Conservation (phyloP, 768 basidiomycete genomes). For the Saitozyma podzolica region DNA sequence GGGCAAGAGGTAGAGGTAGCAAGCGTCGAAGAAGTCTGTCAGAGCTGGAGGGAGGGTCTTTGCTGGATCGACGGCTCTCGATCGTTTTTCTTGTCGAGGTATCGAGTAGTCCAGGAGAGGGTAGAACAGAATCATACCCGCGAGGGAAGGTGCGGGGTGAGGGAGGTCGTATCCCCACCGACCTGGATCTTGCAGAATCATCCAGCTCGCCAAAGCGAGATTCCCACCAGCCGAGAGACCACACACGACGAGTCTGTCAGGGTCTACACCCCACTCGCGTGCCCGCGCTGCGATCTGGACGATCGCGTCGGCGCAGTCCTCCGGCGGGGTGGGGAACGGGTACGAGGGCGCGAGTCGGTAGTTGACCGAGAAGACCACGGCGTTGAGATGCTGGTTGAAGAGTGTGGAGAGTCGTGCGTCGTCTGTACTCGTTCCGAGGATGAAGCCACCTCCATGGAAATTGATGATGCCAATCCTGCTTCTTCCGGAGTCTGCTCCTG, state of each 20-base stretch:
- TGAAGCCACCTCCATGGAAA: constrained; percentile 29
- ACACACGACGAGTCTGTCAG: constrained; percentile 17
- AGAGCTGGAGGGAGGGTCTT: constrained; percentile 20
- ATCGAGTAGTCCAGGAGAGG: constrained; percentile 29
- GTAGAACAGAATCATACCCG: constrained; percentile 27
- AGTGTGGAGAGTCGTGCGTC: constrained; percentile 27
- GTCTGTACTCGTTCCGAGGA: constrained; percentile 26
- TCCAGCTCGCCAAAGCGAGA: constrained; percentile 20
- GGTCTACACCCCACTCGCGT: constrained; percentile 24
- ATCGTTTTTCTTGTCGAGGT: constrained; percentile 18
- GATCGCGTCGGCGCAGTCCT: constrained; percentile 39
- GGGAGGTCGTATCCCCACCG: constrained; percentile 9
- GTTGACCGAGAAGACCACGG: constrained; percentile 28
- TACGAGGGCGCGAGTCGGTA: constrained; percentile 36
- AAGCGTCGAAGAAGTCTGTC: constrained; percentile 30
- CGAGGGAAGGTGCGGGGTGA: background rate
- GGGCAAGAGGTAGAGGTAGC: constrained; percentile 23
- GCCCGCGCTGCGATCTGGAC: constrained; percentile 20
- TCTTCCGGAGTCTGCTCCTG: background rate
- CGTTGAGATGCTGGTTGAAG: constrained; percentile 14
- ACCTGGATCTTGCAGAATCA: constrained; percentile 15
- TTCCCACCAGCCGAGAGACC: constrained; percentile 44
- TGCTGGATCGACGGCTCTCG: constrained; percentile 9
- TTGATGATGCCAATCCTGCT: constrained; percentile 11
- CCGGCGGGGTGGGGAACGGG: constrained; percentile 39